Conservation (phyloP, 768 basidiomycete species). For the Pisolithus orientalis region DNA sequence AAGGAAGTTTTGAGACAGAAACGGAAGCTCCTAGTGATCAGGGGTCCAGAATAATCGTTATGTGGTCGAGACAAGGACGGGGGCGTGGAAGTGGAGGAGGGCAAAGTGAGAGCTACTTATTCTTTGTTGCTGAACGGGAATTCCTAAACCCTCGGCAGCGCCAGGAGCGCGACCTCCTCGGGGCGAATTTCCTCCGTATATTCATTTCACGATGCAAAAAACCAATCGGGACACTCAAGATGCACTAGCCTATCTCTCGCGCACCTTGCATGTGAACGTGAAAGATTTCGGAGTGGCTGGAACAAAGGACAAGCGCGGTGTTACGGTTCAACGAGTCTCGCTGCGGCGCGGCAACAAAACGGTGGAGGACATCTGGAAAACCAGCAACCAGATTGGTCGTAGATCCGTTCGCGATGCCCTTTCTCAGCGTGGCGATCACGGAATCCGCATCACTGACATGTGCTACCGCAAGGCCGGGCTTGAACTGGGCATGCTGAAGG, state of each 20-base stretch:
- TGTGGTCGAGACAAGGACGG: slow-evolving; percentile 57
- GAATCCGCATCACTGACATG: slow-evolving; percentile 82
- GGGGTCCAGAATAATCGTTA: slow-evolving; percentile 74
- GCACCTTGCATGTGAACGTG: slow-evolving; percentile 64
- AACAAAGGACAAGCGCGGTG: slow-evolving; percentile 97
- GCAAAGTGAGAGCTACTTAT: slow-evolving; percentile 17
- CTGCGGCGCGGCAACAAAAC: slow-evolving; percentile 71
- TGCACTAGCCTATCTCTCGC: slow-evolving; percentile 73
- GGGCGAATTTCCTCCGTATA: slow-evolving; percentile 75
- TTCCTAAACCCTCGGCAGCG: slow-evolving; percentile 5
- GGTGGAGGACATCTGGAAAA: slow-evolving; percentile 80
- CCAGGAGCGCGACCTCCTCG: slow-evolving; percentile 43
- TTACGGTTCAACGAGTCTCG: slow-evolving; percentile 89
- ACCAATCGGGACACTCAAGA: slow-evolving; percentile 98
- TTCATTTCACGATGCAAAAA: slow-evolving; percentile 96
- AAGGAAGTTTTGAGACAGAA: slow-evolving; percentile 79
- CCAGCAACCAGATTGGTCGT: slow-evolving; percentile 62
- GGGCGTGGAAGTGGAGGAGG: slow-evolving; percentile 39
- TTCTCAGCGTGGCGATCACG: slow-evolving; percentile 78
- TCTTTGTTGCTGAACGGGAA: neutral
- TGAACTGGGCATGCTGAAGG: slow-evolving; percentile 94
- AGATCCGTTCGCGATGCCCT: slow-evolving; percentile 52
- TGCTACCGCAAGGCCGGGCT: slow-evolving; percentile 76
- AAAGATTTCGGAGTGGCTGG: slow-evolving; percentile 90
- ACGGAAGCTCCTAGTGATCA: slow-evolving; percentile 60